Conservation (phyloP, 1,284 basidiomycete species). For the Abortiporus biennis region DNA sequence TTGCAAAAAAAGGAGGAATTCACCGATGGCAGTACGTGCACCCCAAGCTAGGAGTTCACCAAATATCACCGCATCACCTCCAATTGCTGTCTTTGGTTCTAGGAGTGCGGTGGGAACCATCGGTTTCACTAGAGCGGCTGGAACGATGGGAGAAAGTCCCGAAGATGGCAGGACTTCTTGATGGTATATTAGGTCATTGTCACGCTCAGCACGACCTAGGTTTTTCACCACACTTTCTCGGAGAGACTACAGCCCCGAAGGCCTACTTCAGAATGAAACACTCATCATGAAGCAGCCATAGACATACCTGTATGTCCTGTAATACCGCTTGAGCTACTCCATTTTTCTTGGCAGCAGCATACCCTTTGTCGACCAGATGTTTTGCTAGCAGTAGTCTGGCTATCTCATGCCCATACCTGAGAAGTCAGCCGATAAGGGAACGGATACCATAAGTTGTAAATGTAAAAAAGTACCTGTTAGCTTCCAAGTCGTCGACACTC, state of each 20-base stretch:
- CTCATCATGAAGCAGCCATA: neutral
- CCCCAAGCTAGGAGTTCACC: constrained; percentile 81
- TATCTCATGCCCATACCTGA: constrained; percentile 82
- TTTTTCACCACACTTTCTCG: constrained; percentile 68
- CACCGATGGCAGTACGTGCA: constrained; percentile 85
- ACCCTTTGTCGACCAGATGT: constrained; percentile 64
- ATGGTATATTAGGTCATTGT: constrained; percentile 97
- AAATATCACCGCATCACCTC: constrained; percentile 58
- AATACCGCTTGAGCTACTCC: constrained; percentile 57
- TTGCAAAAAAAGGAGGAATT: no score
- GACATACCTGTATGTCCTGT: constrained; percentile 69
- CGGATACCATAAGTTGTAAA: no score
- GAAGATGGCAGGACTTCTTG: constrained; percentile 76
- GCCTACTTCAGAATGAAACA: constrained; percentile 7
- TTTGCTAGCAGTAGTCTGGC: constrained; percentile 70
- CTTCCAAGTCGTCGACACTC: constrained; percentile 87
- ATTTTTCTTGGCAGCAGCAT: constrained; percentile 64
- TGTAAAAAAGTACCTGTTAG: constrained; percentile 48
- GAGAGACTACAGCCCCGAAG: constrained; percentile 38
- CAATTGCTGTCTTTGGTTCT: constrained; percentile 51
- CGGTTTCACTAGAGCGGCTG: constrained; percentile 67
- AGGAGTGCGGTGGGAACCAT: constrained; percentile 55
- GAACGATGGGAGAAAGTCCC: constrained; percentile 61
- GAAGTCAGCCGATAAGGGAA: constrained; percentile 1
- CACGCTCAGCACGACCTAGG: constrained; percentile 72